Evolutionary conservation across 1,139 yeast species (phyloP), one percentile per base, ranked within the genome.

Genomic region (Saccharomyces hybrid): DNA sequence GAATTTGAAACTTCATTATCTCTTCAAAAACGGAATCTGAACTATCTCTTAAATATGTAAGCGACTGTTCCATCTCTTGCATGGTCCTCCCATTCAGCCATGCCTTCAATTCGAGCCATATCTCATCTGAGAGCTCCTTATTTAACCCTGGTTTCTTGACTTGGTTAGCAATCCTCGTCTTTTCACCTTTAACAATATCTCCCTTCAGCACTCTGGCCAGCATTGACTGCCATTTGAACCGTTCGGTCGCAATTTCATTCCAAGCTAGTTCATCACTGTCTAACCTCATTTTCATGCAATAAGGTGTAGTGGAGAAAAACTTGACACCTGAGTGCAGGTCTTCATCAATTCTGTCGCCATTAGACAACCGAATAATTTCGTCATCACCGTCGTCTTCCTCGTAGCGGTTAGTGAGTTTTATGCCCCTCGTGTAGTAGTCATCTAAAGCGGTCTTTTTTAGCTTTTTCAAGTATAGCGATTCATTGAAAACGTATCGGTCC

Each of bases 151-250:
- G 73, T 66, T 56, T 55, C 46, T 55, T 57, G 14, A 55, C 60
- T 47, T 70, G 74, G 49, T 72, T 70, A 50, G 81, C 82, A 52
- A 90, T 77, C 64, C 90, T 84, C 6, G 91, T 84, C 71, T 90
- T 91, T 66, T 91, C 98, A 3, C 95, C 85, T 42, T 85, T 78
- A 29, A 91, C 89, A 48, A 91, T 96, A 65, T 91, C 97, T 56
- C 98, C 97, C 1, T 95, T 90, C 44, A 91, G 77, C 3, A 91
- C 97, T 2, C 90, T 80, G 4, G 88, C 80, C 50, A 91, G 76
- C 96, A 91, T 88, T 0, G 91, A 81, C 68, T 91, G 97, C 98
- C 98, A 91, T 70, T 89, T 96, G 20, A 90, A 74, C 50, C 97
- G 76, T 66, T 89, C 97, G 31, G 82, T 70, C 25, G 87, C 82